Evolutionary conservation across 2,329 filamentous ascomycete species (phyloP).

Genomic region (Ustulina deusta): DNA sequence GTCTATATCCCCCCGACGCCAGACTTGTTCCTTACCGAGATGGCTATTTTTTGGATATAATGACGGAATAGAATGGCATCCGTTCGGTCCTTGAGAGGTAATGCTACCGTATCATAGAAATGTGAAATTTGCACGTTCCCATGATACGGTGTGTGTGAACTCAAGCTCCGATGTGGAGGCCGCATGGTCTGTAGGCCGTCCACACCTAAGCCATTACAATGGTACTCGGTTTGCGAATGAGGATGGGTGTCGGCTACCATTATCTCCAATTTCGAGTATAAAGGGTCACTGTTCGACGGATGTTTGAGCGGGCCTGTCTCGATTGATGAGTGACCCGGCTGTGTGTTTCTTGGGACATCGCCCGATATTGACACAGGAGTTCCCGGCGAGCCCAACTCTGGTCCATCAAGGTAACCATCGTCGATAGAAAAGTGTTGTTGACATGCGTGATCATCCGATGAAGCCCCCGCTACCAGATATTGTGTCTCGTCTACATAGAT

Average conservation of each 20-base stretch:
- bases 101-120: slow-evolving; percentile 40
- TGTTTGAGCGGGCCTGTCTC: slow-evolving; percentile 3
- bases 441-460: slow-evolving; percentile 40
- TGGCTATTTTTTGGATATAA: slow-evolving; percentile 53
- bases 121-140: slow-evolving; percentile 36
- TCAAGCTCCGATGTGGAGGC: slow-evolving; percentile 16
- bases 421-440: slow-evolving; percentile 41
- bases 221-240: slow-evolving; percentile 20
- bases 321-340: slow-evolving; percentile 3
- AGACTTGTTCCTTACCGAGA: slow-evolving; percentile 49
- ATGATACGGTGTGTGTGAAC: slow-evolving; percentile 30
- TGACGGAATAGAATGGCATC: slow-evolving; percentile 53
- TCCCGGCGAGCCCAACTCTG: slow-evolving; percentile 34
- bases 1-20: not conserved
- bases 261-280: slow-evolving; percentile 19
- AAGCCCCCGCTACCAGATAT: slow-evolving; percentile 43
- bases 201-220: slow-evolving; percentile 25
- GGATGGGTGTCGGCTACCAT: not conserved
- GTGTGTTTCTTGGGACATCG: slow-evolving; percentile 22
- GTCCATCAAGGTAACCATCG: slow-evolving; percentile 34
- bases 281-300: not conserved
- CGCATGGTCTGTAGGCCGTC: slow-evolving; percentile 30
- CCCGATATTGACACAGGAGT: slow-evolving; percentile 18
- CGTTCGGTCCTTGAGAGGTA: slow-evolving; percentile 50
- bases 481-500: slow-evolving; percentile 51